Conservation (phyloP, 2,329 filamentous ascomycete genomes). For the Cucurbitaria berberidis region DNA sequence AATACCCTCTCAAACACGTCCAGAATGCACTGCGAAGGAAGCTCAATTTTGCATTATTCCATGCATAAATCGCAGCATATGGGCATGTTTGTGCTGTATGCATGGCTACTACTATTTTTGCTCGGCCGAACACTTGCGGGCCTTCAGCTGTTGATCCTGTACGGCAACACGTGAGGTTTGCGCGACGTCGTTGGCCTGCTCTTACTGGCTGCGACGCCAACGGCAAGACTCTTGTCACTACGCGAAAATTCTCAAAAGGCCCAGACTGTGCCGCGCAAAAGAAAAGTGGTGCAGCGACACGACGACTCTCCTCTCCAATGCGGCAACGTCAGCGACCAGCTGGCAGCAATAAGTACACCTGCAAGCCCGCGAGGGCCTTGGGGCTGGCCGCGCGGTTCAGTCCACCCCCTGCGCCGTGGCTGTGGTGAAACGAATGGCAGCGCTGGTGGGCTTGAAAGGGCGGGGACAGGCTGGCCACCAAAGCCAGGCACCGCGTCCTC, state of each 20-base stretch:
- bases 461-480: neutral
- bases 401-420: constrained; percentile 1
- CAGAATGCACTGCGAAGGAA: too few relatives aligned
- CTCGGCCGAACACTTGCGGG: neutral
- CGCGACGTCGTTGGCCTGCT: too few relatives aligned
- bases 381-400: constrained; percentile 8
- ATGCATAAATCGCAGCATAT: neutral
- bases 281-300: neutral
- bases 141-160: neutral
- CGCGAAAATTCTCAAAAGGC: neutral
- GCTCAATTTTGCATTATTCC: too few relatives aligned
- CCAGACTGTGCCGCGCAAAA: neutral
- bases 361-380: neutral
- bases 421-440: constrained; percentile 9
- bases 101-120: too few relatives aligned
- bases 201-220: too few relatives aligned
- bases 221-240: too few relatives aligned
- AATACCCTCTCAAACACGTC: too few relatives aligned
- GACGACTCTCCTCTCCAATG: too few relatives aligned
- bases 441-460: neutral
- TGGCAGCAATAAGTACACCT: neutral
- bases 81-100: too few relatives aligned
- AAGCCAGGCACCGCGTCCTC: neutral
- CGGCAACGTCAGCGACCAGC: constrained; percentile 15
- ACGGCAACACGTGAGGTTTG: too few relatives aligned